phyloP scores from a whole-genome alignment of 2,329 filamentous ascomycete species.

The Chalaropsis ovoidea region DNA sequence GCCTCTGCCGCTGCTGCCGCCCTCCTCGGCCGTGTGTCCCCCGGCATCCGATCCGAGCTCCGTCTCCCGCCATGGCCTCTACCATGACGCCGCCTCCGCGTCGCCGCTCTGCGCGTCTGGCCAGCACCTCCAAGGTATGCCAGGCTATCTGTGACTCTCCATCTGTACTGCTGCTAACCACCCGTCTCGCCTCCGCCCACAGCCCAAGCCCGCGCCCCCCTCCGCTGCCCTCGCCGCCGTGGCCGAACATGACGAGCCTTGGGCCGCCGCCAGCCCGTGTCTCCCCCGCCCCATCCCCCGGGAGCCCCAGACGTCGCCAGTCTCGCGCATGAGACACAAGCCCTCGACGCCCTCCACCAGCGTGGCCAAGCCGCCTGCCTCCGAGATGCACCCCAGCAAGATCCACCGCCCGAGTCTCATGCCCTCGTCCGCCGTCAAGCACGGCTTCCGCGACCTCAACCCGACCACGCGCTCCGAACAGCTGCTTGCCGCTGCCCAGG shows the following conservation, averaged over 20 bases:
- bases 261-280: constrained; percentile 11
- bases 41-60: no score
- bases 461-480: constrained; percentile 24
- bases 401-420: constrained; percentile 65
- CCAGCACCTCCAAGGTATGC: constrained; percentile 34
- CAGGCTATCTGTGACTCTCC: background rate
- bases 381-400: constrained; percentile 88
- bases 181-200: constrained; percentile 7
- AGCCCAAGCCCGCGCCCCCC: constrained; percentile 30
- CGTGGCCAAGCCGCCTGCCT: constrained; percentile 57
- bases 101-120: constrained; percentile 39
- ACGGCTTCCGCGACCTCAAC: constrained; percentile 70
- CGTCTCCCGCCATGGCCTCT: constrained; percentile 14
- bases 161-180: constrained; percentile 24
- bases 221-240: constrained; percentile 36
- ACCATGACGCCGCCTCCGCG: constrained; percentile 36
- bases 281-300: constrained; percentile 16
- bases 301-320: constrained; percentile 19
- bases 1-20: background rate
- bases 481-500: constrained; percentile 36
- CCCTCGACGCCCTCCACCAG: constrained; percentile 52
- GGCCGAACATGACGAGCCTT: constrained; percentile 37
- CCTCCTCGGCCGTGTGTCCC: background rate
- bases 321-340: constrained; percentile 21
- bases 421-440: constrained; percentile 66